phyloP scores from a whole-genome alignment of 176 grass and related monocot species.

The Oryza coarctata region DNA sequence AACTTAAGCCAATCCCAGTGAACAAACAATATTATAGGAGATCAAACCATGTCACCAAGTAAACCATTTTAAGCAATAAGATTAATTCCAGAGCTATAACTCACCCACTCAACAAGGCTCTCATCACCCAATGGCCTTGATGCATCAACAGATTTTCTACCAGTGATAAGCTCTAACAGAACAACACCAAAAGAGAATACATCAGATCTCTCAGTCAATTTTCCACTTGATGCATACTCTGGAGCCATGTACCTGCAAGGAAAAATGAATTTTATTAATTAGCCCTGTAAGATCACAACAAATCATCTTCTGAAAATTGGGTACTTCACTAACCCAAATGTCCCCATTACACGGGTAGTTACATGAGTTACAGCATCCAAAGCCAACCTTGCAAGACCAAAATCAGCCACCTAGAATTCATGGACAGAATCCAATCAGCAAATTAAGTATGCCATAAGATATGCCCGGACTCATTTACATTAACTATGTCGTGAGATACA shows the following conservation, averaged over 20 bases:
- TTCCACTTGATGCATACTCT: slow-evolving; percentile 88
- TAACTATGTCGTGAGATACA: not conserved
- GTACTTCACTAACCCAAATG: slow-evolving; percentile 71
- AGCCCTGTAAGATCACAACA: not conserved
- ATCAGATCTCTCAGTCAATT: slow-evolving; percentile 90
- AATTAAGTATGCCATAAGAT: not conserved
- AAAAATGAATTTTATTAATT: not conserved
- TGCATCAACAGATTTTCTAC: slow-evolving; percentile 72
- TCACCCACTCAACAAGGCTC: slow-evolving; percentile 95
- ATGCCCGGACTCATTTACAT: not conserved
- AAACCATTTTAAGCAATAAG: not conserved
- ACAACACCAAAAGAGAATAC: slow-evolving; percentile 94
- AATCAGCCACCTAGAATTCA: slow-evolving; percentile 79
- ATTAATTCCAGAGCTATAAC: not conserved
- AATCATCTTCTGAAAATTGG: not conserved
- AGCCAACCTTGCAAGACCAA: slow-evolving; percentile 89
- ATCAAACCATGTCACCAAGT: not conserved
- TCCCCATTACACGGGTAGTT: slow-evolving; percentile 94
- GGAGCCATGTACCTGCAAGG: slow-evolving; percentile 77
- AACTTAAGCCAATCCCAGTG: slow-evolving; percentile 17
- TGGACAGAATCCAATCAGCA: not conserved
- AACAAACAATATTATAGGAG: not conserved
- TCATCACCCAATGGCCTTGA: slow-evolving; percentile 63
- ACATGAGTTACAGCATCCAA: slow-evolving; percentile 88
- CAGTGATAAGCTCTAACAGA: slow-evolving; percentile 88